Conservation (phyloP, 1,284 basidiomycete genomes). For the Veloboletus limbatus region DNA sequence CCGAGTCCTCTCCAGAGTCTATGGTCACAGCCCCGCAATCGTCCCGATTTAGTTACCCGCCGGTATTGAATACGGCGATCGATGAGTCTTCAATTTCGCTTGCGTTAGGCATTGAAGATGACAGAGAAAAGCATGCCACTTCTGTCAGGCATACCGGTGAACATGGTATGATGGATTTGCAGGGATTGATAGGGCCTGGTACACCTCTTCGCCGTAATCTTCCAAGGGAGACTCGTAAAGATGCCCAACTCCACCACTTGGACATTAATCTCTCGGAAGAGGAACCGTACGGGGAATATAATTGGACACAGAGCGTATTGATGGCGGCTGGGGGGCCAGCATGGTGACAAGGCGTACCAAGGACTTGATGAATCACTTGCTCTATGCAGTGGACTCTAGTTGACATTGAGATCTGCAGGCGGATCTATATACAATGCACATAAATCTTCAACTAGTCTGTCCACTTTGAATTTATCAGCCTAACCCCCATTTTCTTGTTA, state of each 20-base stretch:
- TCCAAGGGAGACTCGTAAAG: conserved; percentile 5
- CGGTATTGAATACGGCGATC: conserved; percentile 34
- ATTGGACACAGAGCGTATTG: conserved; percentile 35
- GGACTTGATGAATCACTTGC: conserved; percentile 13
- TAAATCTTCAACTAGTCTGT: conserved; percentile 21
- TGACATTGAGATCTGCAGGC: conserved; percentile 32
- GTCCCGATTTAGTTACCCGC: conserved; percentile 35
- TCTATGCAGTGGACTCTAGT: conserved; percentile 19
- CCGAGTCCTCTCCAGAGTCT: conserved; percentile 34
- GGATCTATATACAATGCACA: conserved; percentile 24
- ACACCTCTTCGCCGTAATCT: conserved; percentile 4
- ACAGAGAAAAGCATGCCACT: conserved; percentile 12
- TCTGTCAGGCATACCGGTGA: conserved; percentile 10
- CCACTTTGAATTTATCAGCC: conserved; percentile 14
- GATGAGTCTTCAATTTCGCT: conserved; percentile 37
- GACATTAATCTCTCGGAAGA: conserved; percentile 28
- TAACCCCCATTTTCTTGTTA: conserved; percentile 13
- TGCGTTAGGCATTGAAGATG: conserved; percentile 32
- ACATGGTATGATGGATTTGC: conserved; percentile 4
- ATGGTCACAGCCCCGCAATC: conserved; percentile 37
- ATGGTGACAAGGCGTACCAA: conserved; percentile 21
- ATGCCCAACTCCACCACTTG: conserved; percentile 23
- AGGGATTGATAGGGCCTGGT: conserved; percentile 5
- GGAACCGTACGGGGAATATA: conserved; percentile 23
- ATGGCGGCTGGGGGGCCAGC: conserved; percentile 32